Conservation (phyloP, 1,139 yeast genomes). For the Candida sojae region DNA sequence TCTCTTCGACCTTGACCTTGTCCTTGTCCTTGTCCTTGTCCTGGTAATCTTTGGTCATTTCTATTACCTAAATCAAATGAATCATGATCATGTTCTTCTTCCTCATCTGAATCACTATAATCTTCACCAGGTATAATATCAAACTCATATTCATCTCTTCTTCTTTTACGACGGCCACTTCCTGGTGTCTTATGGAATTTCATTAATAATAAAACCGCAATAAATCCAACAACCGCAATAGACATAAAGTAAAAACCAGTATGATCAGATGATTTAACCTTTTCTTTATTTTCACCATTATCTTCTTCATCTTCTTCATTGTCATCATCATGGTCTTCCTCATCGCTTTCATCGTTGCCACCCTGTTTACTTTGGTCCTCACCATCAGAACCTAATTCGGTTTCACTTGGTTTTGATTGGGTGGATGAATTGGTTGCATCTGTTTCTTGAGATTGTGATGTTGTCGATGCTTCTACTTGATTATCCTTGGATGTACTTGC, state of each 20-base stretch:
- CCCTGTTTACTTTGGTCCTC: constrained; percentile 14
- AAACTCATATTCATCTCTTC: constrained; percentile 77
- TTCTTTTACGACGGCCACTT: constrained; percentile 50
- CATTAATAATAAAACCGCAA: constrained; percentile 54
- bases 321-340: background rate
- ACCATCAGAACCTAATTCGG: constrained; percentile 11
- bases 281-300: constrained; percentile 27
- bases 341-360: constrained; percentile 24
- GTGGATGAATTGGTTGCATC: constrained; percentile 4
- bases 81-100: constrained; percentile 23
- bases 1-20: constrained; percentile 8
- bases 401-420: constrained; percentile 4
- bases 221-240: constrained; percentile 60
- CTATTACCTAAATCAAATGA: constrained; percentile 29
- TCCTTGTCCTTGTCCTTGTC: constrained; percentile 13
- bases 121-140: constrained; percentile 78
- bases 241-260: constrained; percentile 62
- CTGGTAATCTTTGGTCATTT: constrained; percentile 16
- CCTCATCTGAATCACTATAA: constrained; percentile 34
- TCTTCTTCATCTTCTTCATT: constrained; percentile 14
- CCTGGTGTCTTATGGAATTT: constrained; percentile 53
- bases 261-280: constrained; percentile 35
- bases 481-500: constrained; percentile 2
- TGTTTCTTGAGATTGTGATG: constrained; percentile 4
- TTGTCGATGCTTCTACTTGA: background rate